Evolutionary conservation across 305 asterid species (phyloP), one percentile per base, ranked within the genome.

Genomic region (Solanum chacoense): DNA sequence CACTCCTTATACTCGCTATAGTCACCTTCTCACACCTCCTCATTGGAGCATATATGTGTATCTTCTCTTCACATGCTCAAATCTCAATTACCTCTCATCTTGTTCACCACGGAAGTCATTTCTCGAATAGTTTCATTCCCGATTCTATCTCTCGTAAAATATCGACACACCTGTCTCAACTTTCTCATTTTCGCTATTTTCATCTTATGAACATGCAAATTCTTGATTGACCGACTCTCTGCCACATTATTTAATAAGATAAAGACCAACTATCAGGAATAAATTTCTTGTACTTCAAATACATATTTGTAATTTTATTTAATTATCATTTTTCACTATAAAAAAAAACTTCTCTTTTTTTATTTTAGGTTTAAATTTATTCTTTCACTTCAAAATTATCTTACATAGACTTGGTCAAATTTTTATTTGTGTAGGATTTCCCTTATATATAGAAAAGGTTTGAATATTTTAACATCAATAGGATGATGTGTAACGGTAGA

Each of bases 51-150:
- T 50, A 50, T 16, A 16, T 16, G n/a, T 50, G n/a, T 50, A 50
- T 50, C n/a, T 50, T 50, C n/a, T 50, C n/a, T 50, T 50, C 65
- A 50, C n/a, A 6, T 50, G 4, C 4, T 50, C 10, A 50, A 16
- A 6, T 2, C 4, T 50, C 4, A 50, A 0, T 6, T 50, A 2
- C n/a, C 9, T 14, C 8, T 45, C 9, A 50, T 50, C 9, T 50
- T 50, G 8, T 50, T 50, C n/a, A 50, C 2, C 9, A 16, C 9
- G 9, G 1, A 50, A 50, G n/a, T 50, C 65, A 16, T 0, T 16
- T 0, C 9, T 0, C n/a, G n/a, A 16, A 16, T 2, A 16, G n/a
- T 1, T 50, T 50, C 9, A 50, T 50, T 50, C 9, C 8, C 1
- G 0, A 16, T 50, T 50, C 1, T 6, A 50, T 50, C n/a, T 50